Evolutionary conservation across 2,329 filamentous ascomycete species (phyloP).

Genomic region (Cladosporium sp.): DNA sequence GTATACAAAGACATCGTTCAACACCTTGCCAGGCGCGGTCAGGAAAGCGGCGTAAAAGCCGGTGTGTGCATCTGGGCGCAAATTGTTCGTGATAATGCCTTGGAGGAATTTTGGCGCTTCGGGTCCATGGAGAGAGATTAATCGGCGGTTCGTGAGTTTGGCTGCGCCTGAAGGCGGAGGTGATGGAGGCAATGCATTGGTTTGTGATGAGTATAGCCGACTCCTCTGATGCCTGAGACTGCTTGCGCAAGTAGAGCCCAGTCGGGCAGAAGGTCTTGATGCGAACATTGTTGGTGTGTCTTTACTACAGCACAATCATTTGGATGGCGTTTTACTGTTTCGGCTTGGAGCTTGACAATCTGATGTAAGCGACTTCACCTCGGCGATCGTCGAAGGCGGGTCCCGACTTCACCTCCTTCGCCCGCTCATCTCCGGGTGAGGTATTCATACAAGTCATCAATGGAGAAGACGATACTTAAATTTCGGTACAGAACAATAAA

Average conservation of each 20-base stretch:
- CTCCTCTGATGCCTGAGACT: background rate
- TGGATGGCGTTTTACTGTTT: background rate
- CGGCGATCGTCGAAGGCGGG: too few relatives aligned
- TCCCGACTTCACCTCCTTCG: background rate
- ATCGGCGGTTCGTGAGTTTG: conserved; percentile 64
- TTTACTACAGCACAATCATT: background rate
- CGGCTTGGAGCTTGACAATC: too few relatives aligned
- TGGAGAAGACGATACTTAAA: too few relatives aligned
- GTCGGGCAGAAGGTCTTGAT: background rate
- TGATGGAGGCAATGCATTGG: conserved; percentile 34
- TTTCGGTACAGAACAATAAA: too few relatives aligned
- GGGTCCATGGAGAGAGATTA: conserved; percentile 72
- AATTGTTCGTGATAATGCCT: conserved; percentile 74
- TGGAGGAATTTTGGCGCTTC: conserved; percentile 84
- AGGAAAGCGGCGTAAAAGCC: conserved; percentile 81
- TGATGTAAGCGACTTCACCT: too few relatives aligned
- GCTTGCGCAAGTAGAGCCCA: background rate
- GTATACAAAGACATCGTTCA: conserved; percentile 90
- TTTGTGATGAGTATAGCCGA: conserved; percentile 4
- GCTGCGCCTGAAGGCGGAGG: conserved; percentile 49
- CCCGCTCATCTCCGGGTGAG: too few relatives aligned
- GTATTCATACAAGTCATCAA: too few relatives aligned
- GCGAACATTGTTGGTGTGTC: conserved; percentile 1
- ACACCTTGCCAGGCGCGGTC: conserved; percentile 72
- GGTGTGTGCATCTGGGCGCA: conserved; percentile 45